These are phyloP conservation scores for Penicillium angulare DNA, from an alignment of 495 filamentous ascomycete genomes.

Conservation along the genomic window DNA sequence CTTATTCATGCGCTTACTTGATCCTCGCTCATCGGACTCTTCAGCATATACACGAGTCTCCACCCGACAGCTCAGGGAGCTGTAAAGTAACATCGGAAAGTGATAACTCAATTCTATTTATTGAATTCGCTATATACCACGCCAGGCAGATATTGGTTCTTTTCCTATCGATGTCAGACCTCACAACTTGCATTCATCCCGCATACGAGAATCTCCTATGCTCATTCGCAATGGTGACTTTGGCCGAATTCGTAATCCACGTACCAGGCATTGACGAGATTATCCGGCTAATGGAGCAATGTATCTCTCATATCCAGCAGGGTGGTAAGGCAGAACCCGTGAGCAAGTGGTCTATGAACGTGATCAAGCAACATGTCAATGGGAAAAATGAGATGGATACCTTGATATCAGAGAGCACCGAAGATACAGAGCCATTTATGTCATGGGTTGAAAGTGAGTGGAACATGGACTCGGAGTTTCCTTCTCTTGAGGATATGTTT, in stretches of 20 bases:
- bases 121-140: slow-evolving; percentile 8
- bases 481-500: slow-evolving; percentile 21
- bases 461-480: slow-evolving; percentile 16
- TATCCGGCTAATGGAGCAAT: slow-evolving; percentile 9
- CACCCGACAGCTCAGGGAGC: background rate
- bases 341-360: slow-evolving; percentile 17
- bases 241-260: slow-evolving; percentile 12
- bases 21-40: slow-evolving; percentile 17
- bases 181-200: slow-evolving; percentile 17
- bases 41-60: slow-evolving; percentile 4
- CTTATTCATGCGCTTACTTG: slow-evolving; percentile 16
- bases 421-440: background rate
- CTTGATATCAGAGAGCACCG: background rate
- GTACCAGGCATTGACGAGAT: slow-evolving; percentile 2
- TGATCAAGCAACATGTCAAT: slow-evolving; percentile 13
- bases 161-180: slow-evolving; percentile 15
- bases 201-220: slow-evolving; percentile 17
- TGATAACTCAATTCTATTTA: background rate
- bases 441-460: slow-evolving; percentile 8
- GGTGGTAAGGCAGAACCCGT: slow-evolving; percentile 20
- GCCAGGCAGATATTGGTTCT: slow-evolving; percentile 1
- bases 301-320: slow-evolving; percentile 19
- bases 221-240: slow-evolving; percentile 19
- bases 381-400: background rate
- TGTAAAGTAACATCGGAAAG: background rate